These are phyloP conservation scores for Fusarium sp. DNA, from an alignment of 2,329 filamentous ascomycete species.

Conservation along the genomic window DNA sequence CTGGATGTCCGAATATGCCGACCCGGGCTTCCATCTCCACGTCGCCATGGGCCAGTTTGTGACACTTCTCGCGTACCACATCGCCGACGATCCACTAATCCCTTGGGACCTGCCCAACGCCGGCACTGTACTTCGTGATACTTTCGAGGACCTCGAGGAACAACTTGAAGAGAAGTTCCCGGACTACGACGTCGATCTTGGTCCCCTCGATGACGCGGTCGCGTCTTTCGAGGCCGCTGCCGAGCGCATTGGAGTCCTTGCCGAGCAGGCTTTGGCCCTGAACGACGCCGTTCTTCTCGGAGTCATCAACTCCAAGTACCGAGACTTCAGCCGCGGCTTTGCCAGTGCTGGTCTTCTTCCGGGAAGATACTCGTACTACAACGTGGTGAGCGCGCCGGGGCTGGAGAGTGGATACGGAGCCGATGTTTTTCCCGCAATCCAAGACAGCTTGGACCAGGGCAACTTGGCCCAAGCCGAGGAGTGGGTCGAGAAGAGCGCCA, in stretches of 20 bases:
- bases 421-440: constrained; percentile 40
- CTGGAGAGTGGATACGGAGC: constrained; percentile 38
- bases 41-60: constrained; percentile 62
- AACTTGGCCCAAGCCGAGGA: constrained; percentile 38
- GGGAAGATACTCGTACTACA: constrained; percentile 30
- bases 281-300: constrained; percentile 15
- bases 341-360: constrained; percentile 33
- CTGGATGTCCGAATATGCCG: constrained; percentile 68
- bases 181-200: constrained; percentile 2
- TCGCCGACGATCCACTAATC: constrained; percentile 34
- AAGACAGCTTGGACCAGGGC: constrained; percentile 38
- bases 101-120: constrained; percentile 32
- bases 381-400: constrained; percentile 34
- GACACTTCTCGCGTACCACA: constrained; percentile 31
- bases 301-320: constrained; percentile 25
- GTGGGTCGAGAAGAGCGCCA: constrained; percentile 40
- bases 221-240: constrained; percentile 18
- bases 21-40: constrained; percentile 66
- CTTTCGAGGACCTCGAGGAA: constrained; percentile 33
- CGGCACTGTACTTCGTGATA: constrained; percentile 22
- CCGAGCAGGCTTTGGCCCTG: constrained; percentile 9
- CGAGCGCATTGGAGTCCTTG: constrained; percentile 12
- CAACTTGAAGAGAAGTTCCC: constrained; percentile 22
- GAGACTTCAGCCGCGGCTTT: constrained; percentile 28
- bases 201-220: constrained; percentile 20